Percentiles rank a stretch among this genome's conserved stretches.
phyloP scores from a whole-genome alignment of 2,329 filamentous ascomycete species.

The Nemania bipapillata region DNA sequence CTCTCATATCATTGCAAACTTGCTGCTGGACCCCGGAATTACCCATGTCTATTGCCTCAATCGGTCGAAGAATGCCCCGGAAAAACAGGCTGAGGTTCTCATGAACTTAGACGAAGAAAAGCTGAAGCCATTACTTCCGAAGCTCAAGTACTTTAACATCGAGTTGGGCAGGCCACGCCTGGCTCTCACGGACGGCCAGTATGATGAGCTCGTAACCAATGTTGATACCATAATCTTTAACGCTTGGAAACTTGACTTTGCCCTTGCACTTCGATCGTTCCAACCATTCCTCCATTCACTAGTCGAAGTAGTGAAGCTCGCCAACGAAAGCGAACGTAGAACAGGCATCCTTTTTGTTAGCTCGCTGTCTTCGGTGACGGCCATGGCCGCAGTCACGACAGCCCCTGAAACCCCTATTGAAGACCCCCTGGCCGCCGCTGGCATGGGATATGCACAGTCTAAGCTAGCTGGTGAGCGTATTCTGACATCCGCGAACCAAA shows the following conservation, averaged over 20 bases:
- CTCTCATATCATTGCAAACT: background rate
- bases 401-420: conserved; percentile 37
- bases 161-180: conserved; percentile 32
- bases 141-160: conserved; percentile 32
- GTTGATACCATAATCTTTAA: conserved; percentile 42
- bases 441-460: conserved; percentile 41
- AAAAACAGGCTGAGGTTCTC: conserved; percentile 15
- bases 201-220: conserved; percentile 13
- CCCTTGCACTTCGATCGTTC: conserved; percentile 41
- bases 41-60: conserved; percentile 39
- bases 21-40: conserved; percentile 29
- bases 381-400: conserved; percentile 18
- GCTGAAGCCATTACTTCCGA: conserved; percentile 8
- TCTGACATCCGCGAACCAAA: conserved; percentile 21
- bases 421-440: conserved; percentile 23
- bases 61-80: conserved; percentile 26
- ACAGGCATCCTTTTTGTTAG: conserved; percentile 45
- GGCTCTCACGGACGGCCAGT: conserved; percentile 25
- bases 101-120: background rate
- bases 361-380: conserved; percentile 39
- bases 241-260: conserved; percentile 45
- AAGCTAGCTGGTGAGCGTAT: conserved; percentile 40
- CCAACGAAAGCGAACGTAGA: conserved; percentile 14
- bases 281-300: conserved; percentile 35
- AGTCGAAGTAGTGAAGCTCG: conserved; percentile 38